A percentile compares a stretch with the other conserved stretches of the same genome.
Evolutionary conservation across 169 alveolate genomes (phyloP).

Genomic region (Theileria orientalis): DNA sequence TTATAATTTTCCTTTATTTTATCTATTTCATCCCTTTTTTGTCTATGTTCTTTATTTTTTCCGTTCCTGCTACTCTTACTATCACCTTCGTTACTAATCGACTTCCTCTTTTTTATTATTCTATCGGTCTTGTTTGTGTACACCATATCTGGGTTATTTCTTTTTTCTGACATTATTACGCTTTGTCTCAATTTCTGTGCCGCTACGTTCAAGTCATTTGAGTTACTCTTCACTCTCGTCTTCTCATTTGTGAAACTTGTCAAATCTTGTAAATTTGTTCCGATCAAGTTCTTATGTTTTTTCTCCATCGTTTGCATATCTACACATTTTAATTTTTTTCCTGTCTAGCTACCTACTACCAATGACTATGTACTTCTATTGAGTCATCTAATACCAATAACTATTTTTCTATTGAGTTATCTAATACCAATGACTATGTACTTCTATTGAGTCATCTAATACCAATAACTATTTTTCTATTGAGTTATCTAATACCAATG

Average conservation of each 20-base stretch:
- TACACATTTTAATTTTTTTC: too few species aligned
- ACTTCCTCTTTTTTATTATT: background rate
- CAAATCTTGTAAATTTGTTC: slow-evolving; percentile 2
- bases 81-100: background rate
- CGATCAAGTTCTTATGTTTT: slow-evolving; percentile 4
- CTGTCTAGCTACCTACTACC: too few species aligned
- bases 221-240: background rate
- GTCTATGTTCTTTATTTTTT: slow-evolving; percentile 13
- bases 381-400: too few species aligned
- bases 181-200: slow-evolving; percentile 56
- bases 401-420: too few species aligned
- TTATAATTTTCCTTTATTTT: slow-evolving; percentile 25
- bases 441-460: too few species aligned
- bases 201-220: slow-evolving; percentile 38
- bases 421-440: too few species aligned
- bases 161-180: slow-evolving; percentile 46
- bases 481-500: too few species aligned
- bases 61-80: slow-evolving; percentile 2
- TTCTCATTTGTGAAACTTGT: background rate
- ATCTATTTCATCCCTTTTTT: slow-evolving; percentile 6
- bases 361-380: too few species aligned
- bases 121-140: background rate
- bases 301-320: slow-evolving; percentile 18
- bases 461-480: too few species aligned
- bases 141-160: slow-evolving; percentile 14